Conservation (phyloP, 164 flowering plant species). For the Santalum album region DNA sequence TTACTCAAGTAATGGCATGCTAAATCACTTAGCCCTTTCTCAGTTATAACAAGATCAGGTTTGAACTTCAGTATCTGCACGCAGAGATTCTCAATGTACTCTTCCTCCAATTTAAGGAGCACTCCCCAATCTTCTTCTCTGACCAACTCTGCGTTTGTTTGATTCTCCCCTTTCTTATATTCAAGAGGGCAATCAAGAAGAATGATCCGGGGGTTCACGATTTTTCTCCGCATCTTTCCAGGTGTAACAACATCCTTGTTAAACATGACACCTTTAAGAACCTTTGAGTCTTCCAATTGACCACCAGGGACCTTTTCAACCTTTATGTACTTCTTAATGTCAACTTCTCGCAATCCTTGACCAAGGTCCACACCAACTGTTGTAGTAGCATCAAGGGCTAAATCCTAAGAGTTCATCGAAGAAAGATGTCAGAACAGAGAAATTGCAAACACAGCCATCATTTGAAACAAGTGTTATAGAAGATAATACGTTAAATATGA, state of each 20-base stretch:
- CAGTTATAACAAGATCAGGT: slow-evolving; percentile 90
- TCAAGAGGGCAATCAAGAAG: slow-evolving; percentile 92
- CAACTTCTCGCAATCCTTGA: slow-evolving; percentile 84
- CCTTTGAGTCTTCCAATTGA: slow-evolving; percentile 84
- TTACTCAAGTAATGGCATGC: slow-evolving; percentile 92
- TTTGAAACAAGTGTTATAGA: no score
- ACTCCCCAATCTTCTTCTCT: slow-evolving; percentile 92
- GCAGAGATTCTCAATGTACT: slow-evolving; percentile 71
- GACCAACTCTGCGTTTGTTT: slow-evolving; percentile 90
- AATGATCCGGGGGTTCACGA: slow-evolving; percentile 78
- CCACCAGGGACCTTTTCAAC: slow-evolving; percentile 98
- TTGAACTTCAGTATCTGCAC: slow-evolving; percentile 74
- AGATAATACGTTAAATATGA: no score
- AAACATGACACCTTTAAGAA: slow-evolving; percentile 88
- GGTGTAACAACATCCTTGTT: slow-evolving; percentile 95
- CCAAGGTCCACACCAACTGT: slow-evolving; percentile 91
- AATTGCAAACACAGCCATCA: not conserved
- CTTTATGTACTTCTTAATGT: slow-evolving; percentile 86
- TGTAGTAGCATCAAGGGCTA: slow-evolving; percentile 87
- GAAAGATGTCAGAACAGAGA: not conserved
- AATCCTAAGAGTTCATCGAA: slow-evolving; percentile 42
- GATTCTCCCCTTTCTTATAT: slow-evolving; percentile 96
- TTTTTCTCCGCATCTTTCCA: slow-evolving; percentile 95
- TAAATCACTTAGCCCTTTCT: slow-evolving; percentile 91
- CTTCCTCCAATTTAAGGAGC: slow-evolving; percentile 84